Percentiles rank a stretch among this genome's conserved stretches.
phyloP scores from a whole-genome alignment of 2,329 filamentous ascomycete genomes.

The Penicillium crustosum region DNA sequence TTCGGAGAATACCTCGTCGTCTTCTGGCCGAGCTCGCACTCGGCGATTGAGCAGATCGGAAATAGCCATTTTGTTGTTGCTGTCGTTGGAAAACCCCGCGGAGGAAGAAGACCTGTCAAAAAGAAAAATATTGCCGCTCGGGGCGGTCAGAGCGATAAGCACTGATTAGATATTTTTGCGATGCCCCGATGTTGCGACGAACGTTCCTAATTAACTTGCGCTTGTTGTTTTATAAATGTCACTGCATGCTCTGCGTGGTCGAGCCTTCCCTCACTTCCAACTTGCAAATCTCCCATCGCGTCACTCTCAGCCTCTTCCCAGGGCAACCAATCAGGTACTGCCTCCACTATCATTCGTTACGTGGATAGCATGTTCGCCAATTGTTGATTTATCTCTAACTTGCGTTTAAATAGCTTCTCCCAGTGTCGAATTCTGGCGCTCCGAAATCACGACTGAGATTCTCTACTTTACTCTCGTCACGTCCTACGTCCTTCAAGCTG shows the following conservation, averaged over 20 bases:
- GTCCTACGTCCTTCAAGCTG: conserved; percentile 12
- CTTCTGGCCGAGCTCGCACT: conserved; percentile 41
- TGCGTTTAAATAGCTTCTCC: background rate
- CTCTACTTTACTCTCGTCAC: background rate
- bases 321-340: conserved; percentile 5
- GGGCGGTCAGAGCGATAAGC: conserved; percentile 26
- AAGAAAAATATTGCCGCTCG: conserved; percentile 30
- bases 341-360: background rate
- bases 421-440: background rate
- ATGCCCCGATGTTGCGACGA: conserved; percentile 1
- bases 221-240: conserved; percentile 2
- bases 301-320: background rate
- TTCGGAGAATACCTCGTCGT: conserved; percentile 42
- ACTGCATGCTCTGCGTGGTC: background rate
- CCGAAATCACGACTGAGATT: background rate
- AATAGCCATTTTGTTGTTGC: conserved; percentile 34
- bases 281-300: background rate
- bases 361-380: background rate
- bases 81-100: conserved; percentile 9
- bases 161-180: conserved; percentile 24
- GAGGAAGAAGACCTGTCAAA: conserved; percentile 15
- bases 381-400: background rate
- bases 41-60: conserved; percentile 43
- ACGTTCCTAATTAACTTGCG: background rate
- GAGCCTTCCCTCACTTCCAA: background rate